Conservation (phyloP, 495 filamentous ascomycete genomes). For the Bacidia gigantensis region DNA sequence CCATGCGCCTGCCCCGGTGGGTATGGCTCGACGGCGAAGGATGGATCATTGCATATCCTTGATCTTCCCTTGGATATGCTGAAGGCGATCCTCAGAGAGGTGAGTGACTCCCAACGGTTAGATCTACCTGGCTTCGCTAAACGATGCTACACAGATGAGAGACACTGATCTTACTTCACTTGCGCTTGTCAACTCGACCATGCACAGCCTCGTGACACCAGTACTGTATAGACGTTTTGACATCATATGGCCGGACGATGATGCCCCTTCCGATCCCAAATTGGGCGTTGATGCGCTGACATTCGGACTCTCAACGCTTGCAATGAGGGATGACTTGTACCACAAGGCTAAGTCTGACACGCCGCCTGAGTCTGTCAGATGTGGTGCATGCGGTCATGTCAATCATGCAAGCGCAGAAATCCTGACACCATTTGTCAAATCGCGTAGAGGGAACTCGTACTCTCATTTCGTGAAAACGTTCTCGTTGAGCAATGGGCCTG, state of each 20-base stretch:
- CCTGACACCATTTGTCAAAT: slow-evolving; percentile 11
- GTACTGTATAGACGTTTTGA: slow-evolving; percentile 88
- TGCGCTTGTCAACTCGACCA: slow-evolving; percentile 69
- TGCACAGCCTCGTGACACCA: slow-evolving; percentile 68
- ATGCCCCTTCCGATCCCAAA: slow-evolving; percentile 46
- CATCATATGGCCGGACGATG: slow-evolving; percentile 81
- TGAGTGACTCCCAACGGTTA: slow-evolving; percentile 24
- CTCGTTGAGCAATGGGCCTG: slow-evolving; percentile 76
- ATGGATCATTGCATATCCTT: slow-evolving; percentile 49
- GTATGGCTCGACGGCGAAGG: no score
- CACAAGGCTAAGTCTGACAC: slow-evolving; percentile 23
- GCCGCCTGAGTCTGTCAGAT: slow-evolving; percentile 8
- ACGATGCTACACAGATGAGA: neutral
- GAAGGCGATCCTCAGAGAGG: slow-evolving; percentile 82
- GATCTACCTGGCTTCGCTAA: slow-evolving; percentile 5
- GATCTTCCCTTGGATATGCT: slow-evolving; percentile 81
- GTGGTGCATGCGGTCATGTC: slow-evolving; percentile 13
- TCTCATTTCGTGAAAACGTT: slow-evolving; percentile 80
- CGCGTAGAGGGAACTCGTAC: slow-evolving; percentile 61
- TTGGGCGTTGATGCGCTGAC: slow-evolving; percentile 82
- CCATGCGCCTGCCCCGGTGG: no score
- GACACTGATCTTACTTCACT: slow-evolving; percentile 63
- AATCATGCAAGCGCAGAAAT: slow-evolving; percentile 15
- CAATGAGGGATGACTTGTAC: slow-evolving; percentile 64
- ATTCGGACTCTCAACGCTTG: slow-evolving; percentile 76